Base-by-base conservation (phyloP, 2,329 filamentous ascomycete genomes). In the Aspergillus piperis region DNA sequence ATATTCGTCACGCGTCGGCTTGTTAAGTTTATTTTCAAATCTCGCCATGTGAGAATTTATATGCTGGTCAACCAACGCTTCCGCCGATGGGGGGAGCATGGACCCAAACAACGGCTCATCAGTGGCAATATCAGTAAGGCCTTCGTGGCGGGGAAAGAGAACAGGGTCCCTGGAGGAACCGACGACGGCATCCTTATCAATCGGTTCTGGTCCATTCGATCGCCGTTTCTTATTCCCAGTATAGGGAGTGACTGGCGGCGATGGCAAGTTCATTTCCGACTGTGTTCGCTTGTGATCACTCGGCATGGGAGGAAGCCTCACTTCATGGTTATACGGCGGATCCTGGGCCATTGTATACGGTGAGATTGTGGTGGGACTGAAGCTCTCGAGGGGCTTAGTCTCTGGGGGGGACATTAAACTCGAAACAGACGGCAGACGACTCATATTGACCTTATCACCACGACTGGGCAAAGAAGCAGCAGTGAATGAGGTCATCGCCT, bases 321-420 rank as follows among this genome's bases (percentile, higher is more conserved):
- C 69, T 21, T 73, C 71, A 48, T 71, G 61, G 42, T 65, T 58
- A 59, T 68, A 68, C 13, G 71, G 66, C 41, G 62, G 62, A 57
- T 74, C 68, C 58, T 70, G 67, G 41, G 70, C 68, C 61, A 69
- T 70, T 58, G 64, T 62, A 60, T 69, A 70, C 23, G 72, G 68
- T 36, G 71, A 70, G 51, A 69, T 67, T 17, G 68, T 58, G 47
- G 25, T 54, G 38, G 70, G 65, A 58, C 73, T 68, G 66, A 80
- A 80, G 52, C 72, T 83, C 58, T 83, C 83, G 3, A 83, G 76
- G 19, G 82, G 82, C 51, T 79, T 85, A n/a, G 72, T 62, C 68
- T 80, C 77, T 59, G 78, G 78, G 42, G 78, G 78, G 63, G 78
- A 80, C 76, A 80, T 79, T 53, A 80, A 73, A 68, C 73, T 80